A percentile compares a stretch with the other conserved stretches of the same genome.
Conservation (phyloP, 805 yeast genomes). For the Candida palmyrensis region DNA sequence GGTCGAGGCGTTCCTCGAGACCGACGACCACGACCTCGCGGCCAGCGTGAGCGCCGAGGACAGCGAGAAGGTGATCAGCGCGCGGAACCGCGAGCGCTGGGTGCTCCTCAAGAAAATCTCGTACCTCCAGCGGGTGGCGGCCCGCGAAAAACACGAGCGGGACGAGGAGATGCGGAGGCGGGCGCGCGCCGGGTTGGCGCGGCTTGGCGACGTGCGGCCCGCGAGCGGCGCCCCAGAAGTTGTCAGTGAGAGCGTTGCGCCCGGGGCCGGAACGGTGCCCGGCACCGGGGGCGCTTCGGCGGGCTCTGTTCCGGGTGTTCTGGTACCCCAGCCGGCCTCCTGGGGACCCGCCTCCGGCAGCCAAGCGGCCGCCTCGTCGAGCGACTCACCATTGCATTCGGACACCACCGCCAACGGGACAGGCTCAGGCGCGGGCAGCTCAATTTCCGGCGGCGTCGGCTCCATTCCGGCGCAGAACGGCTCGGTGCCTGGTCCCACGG, state of each 20-base stretch:
- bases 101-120: constrained; percentile 63
- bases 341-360: constrained; percentile 1
- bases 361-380: constrained; percentile 5
- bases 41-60: constrained; percentile 31
- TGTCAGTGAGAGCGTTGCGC: too few relatives aligned
- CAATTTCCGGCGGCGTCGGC: not conserved
- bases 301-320: not conserved
- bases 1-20: constrained; percentile 50
- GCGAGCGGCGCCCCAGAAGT: too few relatives aligned
- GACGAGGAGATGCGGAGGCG: constrained; percentile 37
- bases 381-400: too few relatives aligned
- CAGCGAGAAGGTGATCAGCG: constrained; percentile 31
- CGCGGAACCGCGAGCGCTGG: constrained; percentile 59
- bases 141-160: constrained; percentile 39
- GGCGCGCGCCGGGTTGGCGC: constrained; percentile 23
- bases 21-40: constrained; percentile 34
- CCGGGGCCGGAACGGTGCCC: not conserved
- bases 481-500: too few relatives aligned
- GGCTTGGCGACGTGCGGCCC: not conserved
- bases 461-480: not conserved
- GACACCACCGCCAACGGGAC: constrained; percentile 6
- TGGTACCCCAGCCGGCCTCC: not conserved
- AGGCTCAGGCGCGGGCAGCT: not conserved
- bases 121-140: constrained; percentile 63
- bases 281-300: not conserved